A percentile compares a stretch with the other conserved stretches of the same genome.
phyloP scores from a whole-genome alignment of 495 filamentous ascomycete species.

The Neurospora pannonica region DNA sequence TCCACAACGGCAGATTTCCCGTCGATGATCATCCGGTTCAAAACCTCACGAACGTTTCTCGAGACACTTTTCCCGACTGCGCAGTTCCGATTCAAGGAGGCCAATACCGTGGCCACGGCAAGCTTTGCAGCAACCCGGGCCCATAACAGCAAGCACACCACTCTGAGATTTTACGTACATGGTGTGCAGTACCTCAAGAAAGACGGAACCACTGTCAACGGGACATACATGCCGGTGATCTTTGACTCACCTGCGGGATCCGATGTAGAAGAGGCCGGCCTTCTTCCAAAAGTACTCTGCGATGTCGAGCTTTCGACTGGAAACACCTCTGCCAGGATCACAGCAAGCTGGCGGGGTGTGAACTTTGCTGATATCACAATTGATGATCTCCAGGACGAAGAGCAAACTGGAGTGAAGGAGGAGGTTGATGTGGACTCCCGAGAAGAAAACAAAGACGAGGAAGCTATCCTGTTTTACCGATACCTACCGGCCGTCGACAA shows the following conservation, averaged over 20 bases:
- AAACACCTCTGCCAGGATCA: conserved; percentile 27
- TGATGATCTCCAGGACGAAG: conserved; percentile 27
- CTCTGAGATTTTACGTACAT: conserved; percentile 46
- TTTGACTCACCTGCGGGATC: conserved; percentile 46
- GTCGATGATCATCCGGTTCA: conserved; percentile 48
- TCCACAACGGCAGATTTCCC: conserved; percentile 28
- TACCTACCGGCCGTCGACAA: conserved; percentile 40
- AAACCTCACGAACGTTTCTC: conserved; percentile 47
- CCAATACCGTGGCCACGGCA: conserved; percentile 41
- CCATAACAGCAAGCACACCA: conserved; percentile 34
- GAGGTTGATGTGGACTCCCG: not conserved
- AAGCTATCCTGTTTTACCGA: conserved; percentile 34
- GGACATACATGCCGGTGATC: conserved; percentile 45
- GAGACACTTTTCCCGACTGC: conserved; percentile 42
- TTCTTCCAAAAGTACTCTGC: conserved; percentile 43
- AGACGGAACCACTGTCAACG: conserved; percentile 36
- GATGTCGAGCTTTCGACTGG: conserved; percentile 35
- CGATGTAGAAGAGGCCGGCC: conserved; percentile 46
- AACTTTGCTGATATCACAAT: conserved; percentile 34
- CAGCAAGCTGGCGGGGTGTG: conserved; percentile 39
- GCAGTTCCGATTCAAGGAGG: conserved; percentile 34
- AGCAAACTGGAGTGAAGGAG: conserved; percentile 19
- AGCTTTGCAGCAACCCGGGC: conserved; percentile 40
- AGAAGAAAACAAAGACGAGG: conserved; percentile 21
- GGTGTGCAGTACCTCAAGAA: conserved; percentile 45